Base-by-base conservation (phyloP, 495 filamentous ascomycete genomes). In the Lophiotrema nucula region DNA sequence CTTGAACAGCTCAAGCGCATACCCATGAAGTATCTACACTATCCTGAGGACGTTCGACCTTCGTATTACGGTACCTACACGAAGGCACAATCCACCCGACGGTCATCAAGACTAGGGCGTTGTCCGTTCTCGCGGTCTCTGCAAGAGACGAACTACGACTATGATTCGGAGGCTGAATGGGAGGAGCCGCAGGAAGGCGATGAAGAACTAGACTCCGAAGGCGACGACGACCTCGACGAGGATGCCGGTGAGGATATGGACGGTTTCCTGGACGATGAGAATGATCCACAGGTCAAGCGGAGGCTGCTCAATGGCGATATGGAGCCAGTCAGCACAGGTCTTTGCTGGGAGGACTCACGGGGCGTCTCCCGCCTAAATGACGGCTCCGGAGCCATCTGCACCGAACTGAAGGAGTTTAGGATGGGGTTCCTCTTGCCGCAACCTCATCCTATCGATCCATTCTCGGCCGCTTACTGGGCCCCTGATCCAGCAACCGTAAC, bases 101-200 rank as follows among this genome's bases (percentile, higher is more conserved):
- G 80, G 19, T 77, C 85, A 4, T 63, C 67, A 10, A 83, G 75
- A 54, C 66, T 95, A 3, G 83, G 84, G n/a, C 79, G 87, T 2
- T 88, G 86, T 31, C 91, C 93, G 0, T 83, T 84, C 47, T 68
- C 77, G 25, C 81, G 80, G 38, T 72, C 67, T 8, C 62, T 93
- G 5, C 83, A 87, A 2, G 78, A 86, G 2, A 78, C 84, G n/a
- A 77, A 95, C 66, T 97, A 99, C 69, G 91, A 93, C 58, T 96
- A 97, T 65, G 93, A 97, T 66, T 97, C 92, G 0, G 93, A 99
- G 69, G 92, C 87, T 0, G 95, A 97, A 72, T 98, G 93, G 90
- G 87, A 90, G 60, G 84, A 87, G 64, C 82, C 83, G 2, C 88
- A 88, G 47, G 89, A 93, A 66, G 89, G 86, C 46, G 88, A 90